Evolutionary conservation across 2,329 filamentous ascomycete species (phyloP).

Genomic region (Diplocarpon rosae): DNA sequence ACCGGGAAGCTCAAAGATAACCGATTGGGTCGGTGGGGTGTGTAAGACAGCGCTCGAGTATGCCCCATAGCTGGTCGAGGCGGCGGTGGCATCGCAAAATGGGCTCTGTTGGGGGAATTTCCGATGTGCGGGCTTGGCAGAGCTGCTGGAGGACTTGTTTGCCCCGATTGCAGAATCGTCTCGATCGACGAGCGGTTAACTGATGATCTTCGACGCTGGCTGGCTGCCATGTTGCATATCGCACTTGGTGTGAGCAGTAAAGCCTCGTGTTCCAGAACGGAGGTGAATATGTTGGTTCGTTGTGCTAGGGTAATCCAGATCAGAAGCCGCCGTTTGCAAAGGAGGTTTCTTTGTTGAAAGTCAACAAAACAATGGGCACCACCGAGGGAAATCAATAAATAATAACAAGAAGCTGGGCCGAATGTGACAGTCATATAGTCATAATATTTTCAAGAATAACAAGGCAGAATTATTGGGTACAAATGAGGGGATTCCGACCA

Average conservation of each 20-base stretch:
- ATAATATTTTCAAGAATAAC: slow-evolving; percentile 12
- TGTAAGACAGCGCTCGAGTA: slow-evolving; percentile 22
- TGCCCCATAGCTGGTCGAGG: slow-evolving; percentile 14
- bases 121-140: slow-evolving; percentile 21
- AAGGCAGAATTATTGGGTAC: neutral
- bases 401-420: slow-evolving; percentile 10
- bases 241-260: slow-evolving; percentile 14
- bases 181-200: slow-evolving; percentile 23
- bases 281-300: slow-evolving; percentile 13
- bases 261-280: slow-evolving; percentile 15
- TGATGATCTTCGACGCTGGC: slow-evolving; percentile 20
- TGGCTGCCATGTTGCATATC: slow-evolving; percentile 24
- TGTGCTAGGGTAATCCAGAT: slow-evolving; percentile 17
- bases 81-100: slow-evolving; percentile 19
- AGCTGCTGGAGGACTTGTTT: slow-evolving; percentile 14
- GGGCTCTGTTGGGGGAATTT: slow-evolving; percentile 18
- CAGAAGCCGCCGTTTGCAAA: slow-evolving; percentile 11
- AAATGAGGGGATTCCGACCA: slow-evolving; percentile 11
- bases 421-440: slow-evolving; percentile 16
- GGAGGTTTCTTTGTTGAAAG: slow-evolving; percentile 14
- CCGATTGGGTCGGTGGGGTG: slow-evolving; percentile 22
- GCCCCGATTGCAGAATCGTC: slow-evolving; percentile 24
- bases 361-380: slow-evolving; percentile 20
- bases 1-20: slow-evolving; percentile 27
- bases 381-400: slow-evolving; percentile 14